Evolutionary conservation across 345 rosid species (phyloP).

Genomic region (Lenwebbia sp.): DNA sequence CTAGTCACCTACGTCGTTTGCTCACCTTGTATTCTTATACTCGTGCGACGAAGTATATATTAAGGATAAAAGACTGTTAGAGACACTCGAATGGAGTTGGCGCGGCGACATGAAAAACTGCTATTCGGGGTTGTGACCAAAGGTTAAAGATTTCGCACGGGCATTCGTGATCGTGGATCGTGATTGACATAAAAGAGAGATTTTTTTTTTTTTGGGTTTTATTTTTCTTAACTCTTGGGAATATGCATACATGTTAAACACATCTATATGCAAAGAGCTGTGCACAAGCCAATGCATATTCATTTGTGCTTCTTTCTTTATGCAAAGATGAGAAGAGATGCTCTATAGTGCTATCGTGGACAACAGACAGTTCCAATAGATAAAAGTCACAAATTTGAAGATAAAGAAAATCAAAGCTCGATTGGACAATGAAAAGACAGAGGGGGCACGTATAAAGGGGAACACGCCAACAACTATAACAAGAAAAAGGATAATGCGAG

Average conservation of each 20-base stretch:
- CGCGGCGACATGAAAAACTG: fast-evolving
- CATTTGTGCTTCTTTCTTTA: neutral
- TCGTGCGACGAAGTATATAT: neutral
- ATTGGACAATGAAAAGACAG: constrained; percentile 25
- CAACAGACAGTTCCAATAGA: neutral
- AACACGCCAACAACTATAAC: constrained; percentile 14
- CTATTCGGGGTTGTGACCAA: neutral
- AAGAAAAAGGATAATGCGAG: constrained; percentile 2
- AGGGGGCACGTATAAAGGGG: constrained; percentile 5
- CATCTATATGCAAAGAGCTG: neutral
- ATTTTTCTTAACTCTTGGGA: neutral
- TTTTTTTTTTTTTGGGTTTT: neutral
- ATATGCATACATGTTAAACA: neutral
- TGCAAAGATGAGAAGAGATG: neutral
- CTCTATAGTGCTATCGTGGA: neutral
- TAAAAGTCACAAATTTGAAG: neutral
- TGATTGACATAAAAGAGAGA: neutral
- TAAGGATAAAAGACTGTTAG: neutral
- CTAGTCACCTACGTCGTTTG: neutral
- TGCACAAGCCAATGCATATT: neutral
- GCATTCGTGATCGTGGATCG: neutral
- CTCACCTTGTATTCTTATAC: neutral
- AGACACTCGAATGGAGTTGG: neutral
- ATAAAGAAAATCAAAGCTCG: constrained; percentile 6
- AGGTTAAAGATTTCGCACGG: neutral